phyloP scores from a whole-genome alignment of 1,284 basidiomycete species.

The Microbotryum scabiosae region DNA sequence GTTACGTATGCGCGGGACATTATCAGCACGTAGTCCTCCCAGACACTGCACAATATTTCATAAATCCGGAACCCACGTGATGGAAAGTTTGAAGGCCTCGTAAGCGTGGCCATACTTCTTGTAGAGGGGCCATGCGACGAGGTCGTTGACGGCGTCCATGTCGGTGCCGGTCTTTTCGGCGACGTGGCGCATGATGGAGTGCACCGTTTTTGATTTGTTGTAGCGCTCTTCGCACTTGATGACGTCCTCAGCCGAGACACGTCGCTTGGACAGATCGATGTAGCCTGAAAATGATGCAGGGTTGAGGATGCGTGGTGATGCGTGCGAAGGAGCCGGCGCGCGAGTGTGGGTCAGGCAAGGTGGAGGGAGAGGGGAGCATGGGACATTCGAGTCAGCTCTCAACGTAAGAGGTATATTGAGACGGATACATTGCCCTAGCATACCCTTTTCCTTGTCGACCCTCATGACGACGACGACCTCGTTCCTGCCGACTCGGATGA shows the following conservation, averaged over 20 bases:
- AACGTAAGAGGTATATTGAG: too few species aligned
- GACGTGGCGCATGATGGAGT: conserved; percentile 88
- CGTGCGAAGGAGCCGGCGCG: neutral
- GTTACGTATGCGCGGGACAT: conserved; percentile 3
- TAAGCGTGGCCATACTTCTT: conserved; percentile 91
- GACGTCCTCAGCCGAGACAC: conserved; percentile 98
- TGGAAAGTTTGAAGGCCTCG: conserved; percentile 93
- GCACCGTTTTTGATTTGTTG: conserved; percentile 93
- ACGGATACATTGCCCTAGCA: conserved; percentile 36
- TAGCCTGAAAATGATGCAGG: conserved; percentile 55
- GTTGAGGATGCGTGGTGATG: neutral
- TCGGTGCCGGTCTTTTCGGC: conserved; percentile 65
- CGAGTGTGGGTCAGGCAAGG: neutral
- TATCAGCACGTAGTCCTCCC: neutral
- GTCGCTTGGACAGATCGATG: conserved; percentile 97
- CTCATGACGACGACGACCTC: conserved; percentile 97
- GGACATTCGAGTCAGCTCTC: too few species aligned
- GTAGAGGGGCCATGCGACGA: conserved; percentile 87
- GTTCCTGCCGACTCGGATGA: conserved; percentile 94
- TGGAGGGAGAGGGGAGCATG: neutral
- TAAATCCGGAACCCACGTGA: conserved; percentile 57
- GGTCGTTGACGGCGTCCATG: conserved; percentile 77
- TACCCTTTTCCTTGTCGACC: conserved; percentile 99
- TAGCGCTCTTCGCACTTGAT: conserved; percentile 97
- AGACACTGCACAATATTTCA: neutral